These are phyloP conservation scores for Pontederia paniculata DNA, from an alignment of 176 grass and related monocot species.

Conservation along the genomic window DNA sequence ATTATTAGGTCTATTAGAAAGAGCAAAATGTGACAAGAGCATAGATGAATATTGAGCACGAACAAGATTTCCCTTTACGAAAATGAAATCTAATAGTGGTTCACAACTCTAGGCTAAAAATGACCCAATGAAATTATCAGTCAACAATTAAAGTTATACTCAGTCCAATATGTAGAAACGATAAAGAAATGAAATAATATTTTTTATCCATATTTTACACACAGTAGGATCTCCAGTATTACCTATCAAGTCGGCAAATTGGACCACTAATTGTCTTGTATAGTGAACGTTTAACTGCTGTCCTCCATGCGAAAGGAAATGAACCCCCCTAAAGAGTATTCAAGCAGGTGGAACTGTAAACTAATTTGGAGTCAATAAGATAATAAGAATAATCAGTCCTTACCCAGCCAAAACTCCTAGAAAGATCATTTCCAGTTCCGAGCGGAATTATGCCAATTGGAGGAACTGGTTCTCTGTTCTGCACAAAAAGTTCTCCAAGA, in stretches of 20 bases:
- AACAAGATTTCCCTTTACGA: too few relatives aligned
- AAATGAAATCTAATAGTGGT: too few relatives aligned
- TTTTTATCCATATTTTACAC: background rate
- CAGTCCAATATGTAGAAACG: too few relatives aligned
- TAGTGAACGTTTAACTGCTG: conserved; percentile 12
- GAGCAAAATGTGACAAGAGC: too few relatives aligned
- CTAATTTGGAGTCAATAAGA: background rate
- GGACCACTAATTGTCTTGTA: conserved; percentile 14
- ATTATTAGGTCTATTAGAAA: too few relatives aligned
- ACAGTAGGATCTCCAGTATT: background rate
- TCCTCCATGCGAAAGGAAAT: conserved; percentile 14
- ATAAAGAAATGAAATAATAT: too few relatives aligned
- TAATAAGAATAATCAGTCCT: background rate
- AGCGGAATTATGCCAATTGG: conserved; percentile 18
- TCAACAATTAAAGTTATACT: too few relatives aligned
- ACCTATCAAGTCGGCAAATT: conserved; percentile 14
- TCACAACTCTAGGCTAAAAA: too few relatives aligned
- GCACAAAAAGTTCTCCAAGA: conserved; percentile 2
- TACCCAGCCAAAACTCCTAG: conserved; percentile 19
- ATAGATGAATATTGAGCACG: too few relatives aligned
- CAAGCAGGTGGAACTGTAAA: background rate
- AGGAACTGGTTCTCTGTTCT: conserved; percentile 8
- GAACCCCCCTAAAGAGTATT: conserved; percentile 6
- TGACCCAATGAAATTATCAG: too few relatives aligned
- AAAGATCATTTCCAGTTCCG: conserved; percentile 15